Evolutionary conservation across 2,329 filamentous ascomycete genomes (phyloP).

Genomic region (Fusarium sp.): DNA sequence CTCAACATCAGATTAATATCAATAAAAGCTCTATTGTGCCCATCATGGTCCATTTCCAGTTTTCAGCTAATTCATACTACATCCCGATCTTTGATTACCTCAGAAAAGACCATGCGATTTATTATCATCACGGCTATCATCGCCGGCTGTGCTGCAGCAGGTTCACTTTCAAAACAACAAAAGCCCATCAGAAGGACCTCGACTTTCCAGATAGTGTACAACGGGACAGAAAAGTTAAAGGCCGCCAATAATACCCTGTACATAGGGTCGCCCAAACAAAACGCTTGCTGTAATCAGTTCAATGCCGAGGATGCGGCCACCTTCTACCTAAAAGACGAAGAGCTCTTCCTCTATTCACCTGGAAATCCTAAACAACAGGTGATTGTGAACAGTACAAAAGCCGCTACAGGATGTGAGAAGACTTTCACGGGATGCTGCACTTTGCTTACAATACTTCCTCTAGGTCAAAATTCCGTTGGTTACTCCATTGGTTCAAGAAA

Average conservation of each 20-base stretch:
- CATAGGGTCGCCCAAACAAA: neutral
- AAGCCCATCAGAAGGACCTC: neutral
- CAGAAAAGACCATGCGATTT: neutral
- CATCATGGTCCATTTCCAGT: neutral
- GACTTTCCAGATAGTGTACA: neutral
- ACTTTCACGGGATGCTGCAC: neutral
- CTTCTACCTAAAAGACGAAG: neutral
- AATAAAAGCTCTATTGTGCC: neutral
- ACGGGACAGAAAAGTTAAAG: neutral
- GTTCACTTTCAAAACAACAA: neutral
- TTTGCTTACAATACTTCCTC: neutral
- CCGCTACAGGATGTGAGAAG: neutral
- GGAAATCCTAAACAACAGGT: constrained; percentile 2
- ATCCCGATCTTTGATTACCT: neutral
- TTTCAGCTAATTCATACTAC: neutral
- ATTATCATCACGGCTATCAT: neutral
- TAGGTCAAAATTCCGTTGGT: neutral
- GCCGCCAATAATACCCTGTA: neutral
- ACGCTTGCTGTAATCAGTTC: constrained; percentile 1
- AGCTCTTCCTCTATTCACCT: constrained; percentile 4
- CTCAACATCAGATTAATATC: neutral
- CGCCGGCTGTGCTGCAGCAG: neutral
- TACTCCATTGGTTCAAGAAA: neutral
- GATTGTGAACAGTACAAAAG: neutral
- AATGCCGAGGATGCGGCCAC: constrained; percentile 1